Conservation (phyloP, 805 yeast genomes). For the Yamadazyma nakazawae region DNA sequence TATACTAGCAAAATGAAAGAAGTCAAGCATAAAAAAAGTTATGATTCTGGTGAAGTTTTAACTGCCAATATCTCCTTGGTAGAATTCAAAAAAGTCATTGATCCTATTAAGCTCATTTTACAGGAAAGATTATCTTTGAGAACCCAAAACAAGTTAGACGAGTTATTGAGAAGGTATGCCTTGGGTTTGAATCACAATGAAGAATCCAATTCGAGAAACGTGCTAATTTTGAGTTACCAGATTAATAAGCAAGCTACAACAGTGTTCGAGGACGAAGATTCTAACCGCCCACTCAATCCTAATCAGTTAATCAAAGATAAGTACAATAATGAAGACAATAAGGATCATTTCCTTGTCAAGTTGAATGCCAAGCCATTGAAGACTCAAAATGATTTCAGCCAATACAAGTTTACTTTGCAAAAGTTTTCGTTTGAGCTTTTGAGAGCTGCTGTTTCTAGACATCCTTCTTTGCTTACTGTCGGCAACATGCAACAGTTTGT, state of each 20-base stretch:
- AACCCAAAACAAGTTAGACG: constrained; percentile 73
- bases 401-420: constrained; percentile 61
- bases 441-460: constrained; percentile 64
- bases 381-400: constrained; percentile 53
- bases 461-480: constrained; percentile 55
- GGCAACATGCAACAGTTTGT: constrained; percentile 68
- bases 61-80: constrained; percentile 60
- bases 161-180: constrained; percentile 70
- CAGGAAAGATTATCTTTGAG: constrained; percentile 63
- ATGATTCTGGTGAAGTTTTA: constrained; percentile 78
- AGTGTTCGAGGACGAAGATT: constrained; percentile 7
- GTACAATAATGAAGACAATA: constrained; percentile 9
- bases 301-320: constrained; percentile 9
- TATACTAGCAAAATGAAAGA: constrained; percentile 84
- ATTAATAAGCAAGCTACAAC: constrained; percentile 53
- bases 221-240: constrained; percentile 71
- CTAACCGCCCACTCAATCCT: not conserved
- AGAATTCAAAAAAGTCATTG: constrained; percentile 53
- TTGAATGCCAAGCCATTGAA: constrained; percentile 56
- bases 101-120: constrained; percentile 64
- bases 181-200: constrained; percentile 75
- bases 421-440: constrained; percentile 74
- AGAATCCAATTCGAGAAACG: constrained; percentile 53
- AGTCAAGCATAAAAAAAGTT: constrained; percentile 84
- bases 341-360: constrained; percentile 70